Base-by-base conservation (phyloP, 1,284 basidiomycete genomes). In the Cryptococcus jaspeensis region DNA sequence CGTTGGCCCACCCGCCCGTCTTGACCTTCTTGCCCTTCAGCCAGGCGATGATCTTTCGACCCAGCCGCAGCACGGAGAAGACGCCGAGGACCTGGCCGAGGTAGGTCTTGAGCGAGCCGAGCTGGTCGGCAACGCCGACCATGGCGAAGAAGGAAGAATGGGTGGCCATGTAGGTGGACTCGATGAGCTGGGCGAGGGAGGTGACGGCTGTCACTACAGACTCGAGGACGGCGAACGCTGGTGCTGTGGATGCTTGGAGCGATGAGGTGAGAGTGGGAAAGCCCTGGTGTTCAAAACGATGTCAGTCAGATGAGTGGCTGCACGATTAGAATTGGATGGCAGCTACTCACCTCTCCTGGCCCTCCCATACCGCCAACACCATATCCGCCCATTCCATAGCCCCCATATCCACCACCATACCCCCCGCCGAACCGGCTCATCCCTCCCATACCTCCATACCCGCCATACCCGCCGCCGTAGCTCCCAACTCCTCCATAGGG, bases 121-220 rank as follows among this genome's bases (percentile, higher is more conserved):
- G 89, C 75, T 99, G 96, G 72, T 99, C 95, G 40, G 94, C 85
- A 28, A 99, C 94, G 60, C 93, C 92, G 54, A 98, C 92, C 90
- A 99, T 97, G 59, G 95, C 95, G 75, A 98, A 99, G 81, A 99
- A 99, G 43, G 87, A 89, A 4, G 90, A 93, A 78, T 99, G 96
- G 0, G 96, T 99, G 3, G 96, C 96, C 89, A 98, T 92, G 78
- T 97, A 99, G 3, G 96, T 99, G 42, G 86, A 89, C 76, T 99
- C 95, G 66, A 99, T 86, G 86, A 99, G 95, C 77, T 99, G 96
- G 0, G 96, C 90, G 59, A 99, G 88, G 13, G 94, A 94, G 0
- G 88, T 86, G 76, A 99, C 97, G 1, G 95, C 96, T 63, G 93
- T 91, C 43, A 99, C 95, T 71, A 99, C 90, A 37, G 88, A 90